Base-by-base conservation (phyloP, 2,329 filamentous ascomycete species). In the Neofusicoccum sp. region DNA sequence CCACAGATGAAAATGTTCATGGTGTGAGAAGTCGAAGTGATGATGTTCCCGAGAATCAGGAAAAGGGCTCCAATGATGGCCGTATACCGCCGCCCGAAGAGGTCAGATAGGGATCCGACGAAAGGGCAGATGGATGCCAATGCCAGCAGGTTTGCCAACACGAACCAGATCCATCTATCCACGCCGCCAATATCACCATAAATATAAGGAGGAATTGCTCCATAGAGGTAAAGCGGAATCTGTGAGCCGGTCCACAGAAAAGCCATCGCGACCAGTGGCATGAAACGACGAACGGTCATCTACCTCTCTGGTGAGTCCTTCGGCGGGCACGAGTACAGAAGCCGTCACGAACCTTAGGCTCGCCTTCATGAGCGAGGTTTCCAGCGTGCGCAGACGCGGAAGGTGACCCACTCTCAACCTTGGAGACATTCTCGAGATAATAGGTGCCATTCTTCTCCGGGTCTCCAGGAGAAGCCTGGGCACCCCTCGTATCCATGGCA, bases 211-310 rank as follows among this genome's bases (percentile, higher is more conserved):
- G 20, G 20, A 20, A 20, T 20, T 20, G 20, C 20, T 20, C 20
- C 20, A 56, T 70, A 75, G 43, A 75, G 69, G 40, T 75, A 76
- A 6, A 85, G 75, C 4, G 82, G 82, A 38, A 84, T 84, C 63
- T 85, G 82, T 62, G 78, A 81, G 28, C 81, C 82, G 43, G 80
- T 83, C 82, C 82, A 85, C 31, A 84, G 69, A 56, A 85, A 81
- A 12, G 81, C 80, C 79, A 83, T 82, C 44, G 82, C 80, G n/a
- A 80, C 70, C 49, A 84, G 75, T 58, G 78, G 78, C 80, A 83
- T 80, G 45, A 60, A 53, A 43, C 58, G 58, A 31, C 54, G 54
- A 30, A 58, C 41, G 11, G 54, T 58, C 54, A 58, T 58, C 54
- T 58, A 14, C 11, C 4, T n/a, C 28, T 4, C 8, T 9, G 9